A percentile compares a stretch with the other conserved stretches of the same genome.
phyloP scores from a whole-genome alignment of 73 alveolate species.

The Breviolum minutum region DNA sequence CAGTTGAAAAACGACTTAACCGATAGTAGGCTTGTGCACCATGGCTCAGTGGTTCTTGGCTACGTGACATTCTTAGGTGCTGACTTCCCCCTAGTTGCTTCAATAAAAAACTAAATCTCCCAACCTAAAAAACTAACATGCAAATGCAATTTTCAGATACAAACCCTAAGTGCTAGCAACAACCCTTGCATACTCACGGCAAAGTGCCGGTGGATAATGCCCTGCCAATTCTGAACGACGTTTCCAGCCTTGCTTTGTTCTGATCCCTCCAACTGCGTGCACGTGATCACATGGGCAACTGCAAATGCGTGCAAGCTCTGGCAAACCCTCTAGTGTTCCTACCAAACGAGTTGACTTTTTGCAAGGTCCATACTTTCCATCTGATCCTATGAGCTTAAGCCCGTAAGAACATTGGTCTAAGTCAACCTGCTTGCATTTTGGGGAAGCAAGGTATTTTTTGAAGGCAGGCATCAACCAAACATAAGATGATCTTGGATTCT shows the following conservation, averaged over 20 bases:
- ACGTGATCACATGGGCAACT: background rate
- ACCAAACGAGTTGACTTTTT: background rate
- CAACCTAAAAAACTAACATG: background rate
- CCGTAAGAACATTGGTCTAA: background rate
- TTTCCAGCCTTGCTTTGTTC: background rate
- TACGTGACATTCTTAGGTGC: no score
- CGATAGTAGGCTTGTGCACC: background rate
- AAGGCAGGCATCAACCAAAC: background rate
- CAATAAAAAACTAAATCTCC: background rate
- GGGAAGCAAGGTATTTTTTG: background rate
- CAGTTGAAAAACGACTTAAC: background rate
- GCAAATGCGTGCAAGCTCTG: background rate
- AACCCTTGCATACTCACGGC: background rate
- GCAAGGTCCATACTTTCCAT: background rate
- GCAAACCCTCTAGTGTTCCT: background rate
- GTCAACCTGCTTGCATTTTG: background rate
- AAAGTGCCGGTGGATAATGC: background rate
- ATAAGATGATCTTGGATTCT: background rate
- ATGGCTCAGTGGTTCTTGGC: background rate
- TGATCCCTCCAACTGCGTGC: background rate
- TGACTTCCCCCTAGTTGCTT: no score
- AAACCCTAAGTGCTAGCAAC: no score
- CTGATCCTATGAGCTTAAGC: background rate
- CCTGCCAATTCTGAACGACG: conserved; percentile 6
- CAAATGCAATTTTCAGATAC: no score